phyloP scores from a whole-genome alignment of 177 flowering plant genomes.

The Tripterygium wilfordii region DNA sequence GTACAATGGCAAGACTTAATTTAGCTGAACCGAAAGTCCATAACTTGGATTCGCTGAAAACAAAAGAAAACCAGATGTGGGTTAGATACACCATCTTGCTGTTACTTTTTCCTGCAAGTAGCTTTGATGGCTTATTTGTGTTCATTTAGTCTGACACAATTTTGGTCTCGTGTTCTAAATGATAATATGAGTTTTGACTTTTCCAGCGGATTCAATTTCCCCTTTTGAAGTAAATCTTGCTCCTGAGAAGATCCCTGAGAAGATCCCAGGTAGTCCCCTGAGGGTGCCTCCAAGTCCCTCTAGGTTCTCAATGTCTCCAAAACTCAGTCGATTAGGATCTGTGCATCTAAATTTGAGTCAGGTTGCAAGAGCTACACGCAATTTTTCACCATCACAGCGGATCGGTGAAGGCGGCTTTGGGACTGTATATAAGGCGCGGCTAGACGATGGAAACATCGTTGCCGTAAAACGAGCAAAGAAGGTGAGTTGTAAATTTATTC shows the following conservation, averaged over 20 bases:
- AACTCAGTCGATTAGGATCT: constrained; percentile 58
- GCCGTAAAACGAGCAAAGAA: constrained; percentile 93
- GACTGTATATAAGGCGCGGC: constrained; percentile 73
- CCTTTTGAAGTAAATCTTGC: constrained; percentile 36
- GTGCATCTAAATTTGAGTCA: constrained; percentile 69
- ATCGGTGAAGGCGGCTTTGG: constrained; percentile 97
- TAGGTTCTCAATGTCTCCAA: constrained; percentile 67
- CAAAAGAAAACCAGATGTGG: no score
- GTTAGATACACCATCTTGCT: no score
- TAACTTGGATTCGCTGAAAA: no score
- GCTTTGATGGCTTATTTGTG: background rate
- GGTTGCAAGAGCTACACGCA: constrained; percentile 70
- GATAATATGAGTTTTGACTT: constrained; percentile 7
- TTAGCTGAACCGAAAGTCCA: no score
- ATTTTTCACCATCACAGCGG: constrained; percentile 54
- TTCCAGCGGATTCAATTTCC: constrained; percentile 59
- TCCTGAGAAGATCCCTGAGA: constrained; percentile 50
- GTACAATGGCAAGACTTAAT: no score
- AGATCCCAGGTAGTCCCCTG: constrained; percentile 54
- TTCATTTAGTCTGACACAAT: background rate
- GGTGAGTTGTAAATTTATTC: constrained; percentile 28
- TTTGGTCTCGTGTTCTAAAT: no score
- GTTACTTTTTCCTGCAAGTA: background rate
- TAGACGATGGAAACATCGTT: constrained; percentile 75
- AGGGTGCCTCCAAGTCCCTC: constrained; percentile 90